Conservation (phyloP, 2,329 filamentous ascomycete genomes). For the Aspergillus sp. region DNA sequence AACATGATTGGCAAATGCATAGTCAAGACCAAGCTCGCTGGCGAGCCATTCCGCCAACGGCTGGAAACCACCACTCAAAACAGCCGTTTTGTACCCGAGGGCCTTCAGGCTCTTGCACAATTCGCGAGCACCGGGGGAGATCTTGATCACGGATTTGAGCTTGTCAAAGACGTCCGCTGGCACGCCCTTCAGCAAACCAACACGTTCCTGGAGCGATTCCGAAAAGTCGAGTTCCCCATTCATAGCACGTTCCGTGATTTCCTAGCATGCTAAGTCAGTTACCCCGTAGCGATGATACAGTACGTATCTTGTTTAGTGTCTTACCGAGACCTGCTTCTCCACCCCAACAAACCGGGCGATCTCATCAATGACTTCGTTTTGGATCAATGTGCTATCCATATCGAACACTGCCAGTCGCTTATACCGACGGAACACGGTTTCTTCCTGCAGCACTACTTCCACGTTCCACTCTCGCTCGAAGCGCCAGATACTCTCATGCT, state of each 20-base stretch:
- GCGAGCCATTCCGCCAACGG: slow-evolving; percentile 84
- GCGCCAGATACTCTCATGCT: slow-evolving; percentile 71
- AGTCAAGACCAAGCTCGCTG: slow-evolving; percentile 69
- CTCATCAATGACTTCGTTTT: slow-evolving; percentile 95
- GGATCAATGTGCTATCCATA: slow-evolving; percentile 97
- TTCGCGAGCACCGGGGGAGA: slow-evolving; percentile 71
- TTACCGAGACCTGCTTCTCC: slow-evolving; percentile 66
- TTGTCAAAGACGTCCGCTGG: slow-evolving; percentile 69
- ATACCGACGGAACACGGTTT: slow-evolving; percentile 66
- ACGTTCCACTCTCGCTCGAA: slow-evolving; percentile 88
- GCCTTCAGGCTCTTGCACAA: slow-evolving; percentile 66
- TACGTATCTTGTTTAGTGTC: background rate
- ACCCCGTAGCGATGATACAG: no score
- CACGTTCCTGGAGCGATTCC: slow-evolving; percentile 69
- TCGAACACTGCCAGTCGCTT: slow-evolving; percentile 90
- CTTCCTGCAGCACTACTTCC: slow-evolving; percentile 68
- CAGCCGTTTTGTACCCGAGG: slow-evolving; percentile 78
- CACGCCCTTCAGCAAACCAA: slow-evolving; percentile 72
- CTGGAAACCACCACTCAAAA: slow-evolving; percentile 85
- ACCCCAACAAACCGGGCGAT: slow-evolving; percentile 77
- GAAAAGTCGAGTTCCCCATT: slow-evolving; percentile 91
- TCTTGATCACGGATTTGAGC: slow-evolving; percentile 64
- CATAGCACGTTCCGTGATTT: slow-evolving; percentile 91
- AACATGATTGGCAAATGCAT: slow-evolving; percentile 81
- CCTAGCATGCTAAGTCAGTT: slow-evolving; percentile 23